phyloP scores from a whole-genome alignment of 495 filamentous ascomycete genomes.

The Penicillium flavigenum region DNA sequence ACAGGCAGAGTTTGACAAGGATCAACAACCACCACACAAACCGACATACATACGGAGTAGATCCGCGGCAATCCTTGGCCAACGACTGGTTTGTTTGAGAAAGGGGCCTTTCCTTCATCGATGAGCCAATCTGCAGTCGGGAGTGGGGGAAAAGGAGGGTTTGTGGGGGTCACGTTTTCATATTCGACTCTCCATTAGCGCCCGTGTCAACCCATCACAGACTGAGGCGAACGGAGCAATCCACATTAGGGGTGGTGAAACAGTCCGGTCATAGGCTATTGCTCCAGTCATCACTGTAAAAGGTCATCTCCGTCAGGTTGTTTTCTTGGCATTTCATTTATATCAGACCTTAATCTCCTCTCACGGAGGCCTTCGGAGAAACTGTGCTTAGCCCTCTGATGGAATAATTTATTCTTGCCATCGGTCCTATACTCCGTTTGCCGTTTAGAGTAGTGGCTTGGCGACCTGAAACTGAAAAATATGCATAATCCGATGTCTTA shows the following conservation, averaged over 20 bases:
- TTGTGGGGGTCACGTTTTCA: not conserved
- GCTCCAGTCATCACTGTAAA: conserved; percentile 3
- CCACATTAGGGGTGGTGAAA: not conserved
- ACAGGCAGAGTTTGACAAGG: conserved; percentile 10
- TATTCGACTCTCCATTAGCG: conserved; percentile 7
- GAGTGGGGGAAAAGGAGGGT: conserved; percentile 9
- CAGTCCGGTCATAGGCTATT: conserved; percentile 5
- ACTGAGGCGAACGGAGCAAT: not conserved
- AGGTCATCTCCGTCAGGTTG: not conserved
- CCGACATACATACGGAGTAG: not conserved
- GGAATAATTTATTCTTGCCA: not conserved
- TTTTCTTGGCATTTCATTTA: conserved; percentile 24
- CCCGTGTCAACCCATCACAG: not conserved
- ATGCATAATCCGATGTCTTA: not conserved
- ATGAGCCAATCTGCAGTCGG: conserved; percentile 17
- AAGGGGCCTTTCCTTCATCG: conserved; percentile 13
- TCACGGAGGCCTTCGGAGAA: conserved; percentile 8
- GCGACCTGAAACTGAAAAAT: not conserved
- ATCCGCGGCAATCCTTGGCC: conserved; percentile 16
- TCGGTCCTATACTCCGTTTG: not conserved
- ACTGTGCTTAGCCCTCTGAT: not conserved
- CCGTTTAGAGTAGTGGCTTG: not conserved
- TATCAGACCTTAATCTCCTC: conserved; percentile 21
- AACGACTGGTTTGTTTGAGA: conserved; percentile 19
- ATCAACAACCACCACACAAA: conserved; percentile 16